Percentiles rank a stretch among this genome's conserved stretches.
Evolutionary conservation across 2,329 filamentous ascomycete species (phyloP).

Genomic region (Xylariaceae sp.): DNA sequence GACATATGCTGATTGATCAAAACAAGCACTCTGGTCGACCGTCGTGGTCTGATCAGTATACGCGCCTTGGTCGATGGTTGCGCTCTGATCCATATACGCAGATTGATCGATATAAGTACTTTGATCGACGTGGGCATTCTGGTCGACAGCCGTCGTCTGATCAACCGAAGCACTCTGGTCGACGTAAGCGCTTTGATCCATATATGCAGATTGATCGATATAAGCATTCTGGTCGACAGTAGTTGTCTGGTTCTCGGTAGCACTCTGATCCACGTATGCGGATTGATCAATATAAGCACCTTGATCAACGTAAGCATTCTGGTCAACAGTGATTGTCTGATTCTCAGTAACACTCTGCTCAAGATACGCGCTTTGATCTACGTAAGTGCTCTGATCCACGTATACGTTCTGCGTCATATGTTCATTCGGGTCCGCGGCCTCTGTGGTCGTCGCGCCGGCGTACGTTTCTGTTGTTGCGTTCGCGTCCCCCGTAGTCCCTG

Average conservation of each 20-base stretch:
- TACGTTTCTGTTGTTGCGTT: neutral
- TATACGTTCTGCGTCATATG: conserved; percentile 5
- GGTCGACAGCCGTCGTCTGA: neutral
- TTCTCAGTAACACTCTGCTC: neutral
- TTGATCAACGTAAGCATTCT: conserved; percentile 9
- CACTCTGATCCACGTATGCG: neutral
- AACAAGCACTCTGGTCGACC: conserved; percentile 3
- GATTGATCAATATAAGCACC: neutral
- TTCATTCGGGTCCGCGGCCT: conserved; percentile 3
- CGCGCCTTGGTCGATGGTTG: neutral
- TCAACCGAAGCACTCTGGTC: conserved; percentile 1
- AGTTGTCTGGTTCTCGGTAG: neutral
- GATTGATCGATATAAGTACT: neutral
- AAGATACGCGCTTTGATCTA: conserved; percentile 8
- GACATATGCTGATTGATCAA: neutral
- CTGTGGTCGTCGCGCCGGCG: neutral
- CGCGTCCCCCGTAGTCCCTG: neutral
- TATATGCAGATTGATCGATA: conserved; percentile 1
- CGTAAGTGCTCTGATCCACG: conserved; percentile 7
- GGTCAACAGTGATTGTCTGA: neutral
- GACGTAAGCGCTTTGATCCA: conserved; percentile 2
- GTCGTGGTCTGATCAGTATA: conserved; percentile 6
- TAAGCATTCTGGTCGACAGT: neutral
- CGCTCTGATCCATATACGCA: neutral
- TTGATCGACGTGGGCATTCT: conserved; percentile 9